phyloP scores from a whole-genome alignment of 2,329 filamentous ascomycete genomes.

The Tolypocladium endophyticum region DNA sequence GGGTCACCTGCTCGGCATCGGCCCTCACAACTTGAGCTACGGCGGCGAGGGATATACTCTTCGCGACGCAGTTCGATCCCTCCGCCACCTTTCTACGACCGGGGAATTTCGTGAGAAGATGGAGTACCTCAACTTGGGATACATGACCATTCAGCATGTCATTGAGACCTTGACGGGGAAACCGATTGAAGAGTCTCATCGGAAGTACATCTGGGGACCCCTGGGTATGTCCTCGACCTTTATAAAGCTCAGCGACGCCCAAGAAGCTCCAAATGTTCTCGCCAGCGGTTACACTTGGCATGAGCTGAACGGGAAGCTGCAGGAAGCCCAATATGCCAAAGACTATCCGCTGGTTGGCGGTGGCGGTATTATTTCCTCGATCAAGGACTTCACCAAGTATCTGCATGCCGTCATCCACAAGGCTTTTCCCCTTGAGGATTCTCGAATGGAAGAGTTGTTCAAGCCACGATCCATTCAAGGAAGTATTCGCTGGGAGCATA shows the following conservation, averaged over 20 bases:
- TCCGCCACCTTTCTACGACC: neutral
- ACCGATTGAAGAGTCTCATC: neutral
- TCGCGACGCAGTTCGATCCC: neutral
- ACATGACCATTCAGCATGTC: neutral
- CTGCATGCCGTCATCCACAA: neutral
- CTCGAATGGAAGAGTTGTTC: neutral
- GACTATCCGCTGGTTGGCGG: neutral
- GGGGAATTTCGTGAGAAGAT: neutral
- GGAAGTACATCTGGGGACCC: neutral
- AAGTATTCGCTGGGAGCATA: neutral
- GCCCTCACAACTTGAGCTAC: neutral
- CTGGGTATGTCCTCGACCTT: neutral
- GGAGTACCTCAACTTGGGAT: neutral
- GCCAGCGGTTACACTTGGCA: neutral
- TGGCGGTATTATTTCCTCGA: neutral
- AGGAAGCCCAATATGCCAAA: neutral
- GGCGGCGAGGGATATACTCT: neutral
- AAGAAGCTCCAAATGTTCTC: neutral
- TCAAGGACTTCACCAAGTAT: neutral
- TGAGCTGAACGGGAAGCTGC: neutral
- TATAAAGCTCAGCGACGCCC: neutral
- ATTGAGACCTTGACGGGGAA: neutral
- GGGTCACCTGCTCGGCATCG: neutral
- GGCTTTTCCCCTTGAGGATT: neutral
- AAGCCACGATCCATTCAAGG: neutral